phyloP scores from a whole-genome alignment of 768 basidiomycete species.

The Rhodosporidiobolus sp. region DNA sequence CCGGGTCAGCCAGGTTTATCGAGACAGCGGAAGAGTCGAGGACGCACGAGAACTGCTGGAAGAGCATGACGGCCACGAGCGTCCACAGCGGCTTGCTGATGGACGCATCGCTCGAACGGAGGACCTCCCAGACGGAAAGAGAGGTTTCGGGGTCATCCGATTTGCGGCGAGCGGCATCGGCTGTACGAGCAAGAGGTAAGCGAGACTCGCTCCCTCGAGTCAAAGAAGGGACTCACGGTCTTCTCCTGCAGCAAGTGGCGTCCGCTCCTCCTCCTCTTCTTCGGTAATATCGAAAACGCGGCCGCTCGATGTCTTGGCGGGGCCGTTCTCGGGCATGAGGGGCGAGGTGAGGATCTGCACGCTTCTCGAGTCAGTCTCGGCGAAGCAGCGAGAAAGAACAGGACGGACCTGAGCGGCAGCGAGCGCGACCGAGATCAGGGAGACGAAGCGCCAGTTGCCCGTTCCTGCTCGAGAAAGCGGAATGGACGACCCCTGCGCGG shows the following conservation, averaged over 20 bases:
- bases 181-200: too few relatives aligned
- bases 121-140: constrained; percentile 12
- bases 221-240: neutral
- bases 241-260: neutral
- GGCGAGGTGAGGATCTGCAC: constrained; percentile 9
- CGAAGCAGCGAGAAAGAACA: too few relatives aligned
- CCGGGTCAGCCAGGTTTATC: neutral
- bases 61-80: constrained; percentile 67
- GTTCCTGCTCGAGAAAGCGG: constrained; percentile 20
- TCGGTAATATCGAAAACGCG: neutral
- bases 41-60: constrained; percentile 70
- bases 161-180: neutral
- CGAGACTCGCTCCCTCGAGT: neutral
- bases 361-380: accelerated
- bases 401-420: constrained; percentile 30
- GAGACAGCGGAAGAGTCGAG: too few relatives aligned
- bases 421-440: constrained; percentile 22
- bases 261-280: constrained; percentile 20
- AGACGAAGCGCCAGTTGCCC: constrained; percentile 30
- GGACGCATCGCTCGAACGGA: constrained; percentile 3
- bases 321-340: constrained; percentile 20
- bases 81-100: constrained; percentile 63
- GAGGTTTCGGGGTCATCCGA: neutral
- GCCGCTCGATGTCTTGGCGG: neutral
- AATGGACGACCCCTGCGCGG: constrained; percentile 72